Evolutionary conservation across 2,329 filamentous ascomycete species (phyloP).

Genomic region (Bipolaris sorokiniana): DNA sequence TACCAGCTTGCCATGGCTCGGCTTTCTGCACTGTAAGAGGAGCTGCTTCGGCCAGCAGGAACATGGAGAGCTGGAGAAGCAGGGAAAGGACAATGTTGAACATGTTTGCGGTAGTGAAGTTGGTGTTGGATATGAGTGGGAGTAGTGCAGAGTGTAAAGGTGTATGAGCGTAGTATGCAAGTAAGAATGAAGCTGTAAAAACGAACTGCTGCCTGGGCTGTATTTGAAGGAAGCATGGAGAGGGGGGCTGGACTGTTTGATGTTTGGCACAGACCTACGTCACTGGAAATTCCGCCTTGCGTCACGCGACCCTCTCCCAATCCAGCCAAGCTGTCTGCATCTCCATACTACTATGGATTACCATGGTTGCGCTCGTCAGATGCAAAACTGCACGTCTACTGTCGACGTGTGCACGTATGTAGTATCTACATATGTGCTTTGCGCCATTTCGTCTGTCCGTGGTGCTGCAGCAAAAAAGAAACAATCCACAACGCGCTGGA

Average conservation of each 20-base stretch:
- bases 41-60: conserved; percentile 59
- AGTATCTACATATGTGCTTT: not conserved
- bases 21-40: conserved; percentile 47
- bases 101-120: conserved; percentile 28
- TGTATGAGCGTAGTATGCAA: too few relatives aligned
- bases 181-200: not conserved
- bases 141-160: not conserved
- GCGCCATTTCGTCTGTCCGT: not conserved
- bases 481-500: not conserved
- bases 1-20: conserved; percentile 64
- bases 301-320: conserved; percentile 10
- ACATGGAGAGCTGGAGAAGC: conserved; percentile 61
- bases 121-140: not conserved
- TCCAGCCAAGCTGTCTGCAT: not conserved
- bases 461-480: not conserved
- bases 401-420: too few relatives aligned
- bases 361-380: not conserved
- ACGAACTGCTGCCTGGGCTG: conserved; percentile 18
- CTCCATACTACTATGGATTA: too few relatives aligned
- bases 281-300: conserved; percentile 12
- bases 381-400: not conserved
- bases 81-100: conserved; percentile 49
- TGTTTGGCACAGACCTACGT: conserved; percentile 20
- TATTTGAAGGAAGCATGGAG: conserved; percentile 17
- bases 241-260: conserved; percentile 17